Base-by-base conservation (phyloP, 257 asterid species). In the Paulownia fortunei region DNA sequence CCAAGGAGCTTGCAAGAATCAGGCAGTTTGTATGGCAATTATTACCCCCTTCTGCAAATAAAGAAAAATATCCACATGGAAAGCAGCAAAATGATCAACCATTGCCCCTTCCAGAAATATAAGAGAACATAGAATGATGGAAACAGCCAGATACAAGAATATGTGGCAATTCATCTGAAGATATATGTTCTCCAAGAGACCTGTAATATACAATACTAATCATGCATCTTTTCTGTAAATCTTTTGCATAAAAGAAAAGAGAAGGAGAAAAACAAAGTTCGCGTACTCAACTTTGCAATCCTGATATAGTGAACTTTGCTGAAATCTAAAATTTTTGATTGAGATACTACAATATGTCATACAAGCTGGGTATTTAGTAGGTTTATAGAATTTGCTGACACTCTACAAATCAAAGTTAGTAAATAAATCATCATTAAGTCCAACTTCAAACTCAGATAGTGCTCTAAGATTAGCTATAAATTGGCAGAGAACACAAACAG, bases 401-500 rank as follows among this genome's bases (percentile, higher is more conserved):
- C 46, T 72, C 56, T 36, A 26, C 24, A 34, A 62, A 39, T 21
- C 61, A 24, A 66, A 65, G 62, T n/a, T 65, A 60, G 36, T 68
- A 44, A 63, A 59, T 30, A 9, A 4, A 37, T 70, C 67, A 64
- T 64, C 76, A 65, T 8, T 61, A 18, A 54, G 26, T 60, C 19
- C 42, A 41, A 11, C 54, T 39, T 42, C 26, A 39, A 69, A 69
- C 39, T 37, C 69, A 64, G 55, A 69, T 9, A 72, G 39, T 10
- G 52, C 51, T 41, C 9, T 30, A 30, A 13, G 4, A 74, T 46
- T 47, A 67, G 65, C 46, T 42, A 52, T 34, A 26, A 61, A 47
- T 63, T 69, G 27, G 68, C 75, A 58, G 30, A 79, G 46, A 68
- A 75, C 47, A 39, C 47, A 74, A 42, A 74, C 37, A 69, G 69